phyloP scores from a whole-genome alignment of 1,139 yeast genomes.

The Blastobotrys malaysiensis region DNA sequence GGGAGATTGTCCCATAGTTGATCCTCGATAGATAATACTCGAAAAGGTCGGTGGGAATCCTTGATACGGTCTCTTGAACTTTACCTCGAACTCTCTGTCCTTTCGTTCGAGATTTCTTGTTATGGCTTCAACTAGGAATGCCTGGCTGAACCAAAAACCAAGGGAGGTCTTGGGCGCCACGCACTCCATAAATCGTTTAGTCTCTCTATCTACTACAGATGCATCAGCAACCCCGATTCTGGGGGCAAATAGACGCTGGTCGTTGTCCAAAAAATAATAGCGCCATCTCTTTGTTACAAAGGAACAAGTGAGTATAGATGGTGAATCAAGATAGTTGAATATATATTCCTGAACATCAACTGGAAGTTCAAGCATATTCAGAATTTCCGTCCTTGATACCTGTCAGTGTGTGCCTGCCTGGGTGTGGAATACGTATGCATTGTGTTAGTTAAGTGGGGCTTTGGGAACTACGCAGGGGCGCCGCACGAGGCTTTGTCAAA shows the following conservation, averaged over 20 bases:
- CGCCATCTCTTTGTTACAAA: not conserved
- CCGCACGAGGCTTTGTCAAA: not conserved
- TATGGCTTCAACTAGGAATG: not conserved
- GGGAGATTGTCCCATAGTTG: not conserved
- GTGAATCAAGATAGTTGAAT: not conserved
- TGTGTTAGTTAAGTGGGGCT: too few relatives aligned
- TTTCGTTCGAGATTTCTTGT: not conserved
- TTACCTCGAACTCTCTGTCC: not conserved
- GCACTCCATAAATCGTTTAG: not conserved
- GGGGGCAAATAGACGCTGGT: not conserved
- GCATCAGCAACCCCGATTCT: not conserved
- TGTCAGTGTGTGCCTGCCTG: too few relatives aligned
- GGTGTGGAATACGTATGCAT: too few relatives aligned
- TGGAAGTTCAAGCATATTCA: not conserved
- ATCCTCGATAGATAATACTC: not conserved
- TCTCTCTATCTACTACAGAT: not conserved
- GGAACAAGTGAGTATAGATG: not conserved
- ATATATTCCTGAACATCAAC: not conserved
- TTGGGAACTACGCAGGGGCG: not conserved
- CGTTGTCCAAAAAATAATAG: not conserved
- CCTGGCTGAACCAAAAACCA: not conserved
- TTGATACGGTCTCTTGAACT: not conserved
- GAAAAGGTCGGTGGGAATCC: not conserved
- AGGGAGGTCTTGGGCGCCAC: not conserved
- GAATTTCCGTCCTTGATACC: too few relatives aligned